Evolutionary conservation across 306 rosid genomes (phyloP), one percentile per base, ranked within the genome.

Genomic region (Cucurbita moschata): DNA sequence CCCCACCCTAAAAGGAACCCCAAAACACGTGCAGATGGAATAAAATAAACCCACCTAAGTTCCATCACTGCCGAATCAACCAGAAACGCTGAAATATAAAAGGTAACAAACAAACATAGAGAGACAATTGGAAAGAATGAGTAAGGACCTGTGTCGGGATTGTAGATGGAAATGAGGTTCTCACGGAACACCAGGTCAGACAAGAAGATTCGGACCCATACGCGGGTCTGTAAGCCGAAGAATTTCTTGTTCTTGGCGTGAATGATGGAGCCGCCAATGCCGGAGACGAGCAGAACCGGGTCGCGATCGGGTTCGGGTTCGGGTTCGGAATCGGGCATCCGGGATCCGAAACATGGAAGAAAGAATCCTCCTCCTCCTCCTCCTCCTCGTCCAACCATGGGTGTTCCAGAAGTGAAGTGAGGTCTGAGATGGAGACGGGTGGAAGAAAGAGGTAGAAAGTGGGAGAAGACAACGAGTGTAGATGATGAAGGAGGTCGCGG

Each of bases 211-310:
- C 98, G 83, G 10, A 93, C 88, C 98, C 98, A 93, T 6, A 90
- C 96, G 61, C 97, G 90, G 40, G 84, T 82, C 73, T 89, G 76
- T n/a, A 87, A 75, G 21, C 98, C 98, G 78, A 86, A 80, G 60
- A 85, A 75, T 65, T 71, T 80, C 78, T 84, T 86, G 16, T 76
- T 84, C 82, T 73, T 88, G 12, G 97, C 84, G 53, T 87, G 74
- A 14, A 93, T 77, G 78, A 93, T 87, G 83, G 98, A 93, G 58
- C 98, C 98, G 3, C 94, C 98, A 71, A 88, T 90, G 54, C 97
- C 97, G 69, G 97, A 79, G 14, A 93, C 82, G 18, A 93, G 96
- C 7, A 93, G 82, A 7, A 88, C 86, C 73, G 98, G 98, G 82
- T 93, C 96, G 8, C 82, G 87, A 52, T 87, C 90, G 66, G 79